phyloP scores from a whole-genome alignment of 129 eudicot genomes.

The Pulicaria dysenterica region DNA sequence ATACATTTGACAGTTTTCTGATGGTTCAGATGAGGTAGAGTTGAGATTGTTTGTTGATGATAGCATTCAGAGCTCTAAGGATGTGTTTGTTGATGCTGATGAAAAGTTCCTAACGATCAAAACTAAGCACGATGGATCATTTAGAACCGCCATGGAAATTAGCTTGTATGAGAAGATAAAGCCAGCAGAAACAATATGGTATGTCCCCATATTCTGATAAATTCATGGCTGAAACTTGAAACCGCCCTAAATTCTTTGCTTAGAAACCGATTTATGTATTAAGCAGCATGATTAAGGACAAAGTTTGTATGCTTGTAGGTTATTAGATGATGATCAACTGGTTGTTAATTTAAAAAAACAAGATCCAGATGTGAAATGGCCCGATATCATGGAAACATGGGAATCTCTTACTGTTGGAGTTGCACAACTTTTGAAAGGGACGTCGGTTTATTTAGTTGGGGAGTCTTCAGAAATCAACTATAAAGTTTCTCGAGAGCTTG shows the following conservation, averaged over 20 bases:
- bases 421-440: constrained; percentile 77
- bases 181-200: constrained; percentile 98
- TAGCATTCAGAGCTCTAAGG: constrained; percentile 54
- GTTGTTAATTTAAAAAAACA: constrained; percentile 87
- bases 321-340: constrained; percentile 80
- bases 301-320: constrained; percentile 44
- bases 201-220: constrained; percentile 1
- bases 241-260: neutral
- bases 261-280: constrained; percentile 2
- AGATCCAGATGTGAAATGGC: constrained; percentile 91
- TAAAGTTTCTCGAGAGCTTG: constrained; percentile 80
- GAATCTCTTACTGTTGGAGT: constrained; percentile 79
- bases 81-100: constrained; percentile 66
- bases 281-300: constrained; percentile 3
- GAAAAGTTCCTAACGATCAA: constrained; percentile 60
- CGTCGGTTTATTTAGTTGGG: constrained; percentile 83
- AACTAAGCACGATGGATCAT: constrained; percentile 51
- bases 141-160: constrained; percentile 73
- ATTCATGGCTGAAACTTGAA: neutral
- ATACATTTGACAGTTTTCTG: constrained; percentile 72
- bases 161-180: constrained; percentile 78
- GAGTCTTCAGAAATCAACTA: constrained; percentile 88
- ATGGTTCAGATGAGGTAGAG: constrained; percentile 83
- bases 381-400: constrained; percentile 94
- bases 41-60: constrained; percentile 66